These are phyloP conservation scores for Entomortierella beljakovae DNA, from an alignment of 192 early-diverging fungal genomes.

Conservation along the genomic window DNA sequence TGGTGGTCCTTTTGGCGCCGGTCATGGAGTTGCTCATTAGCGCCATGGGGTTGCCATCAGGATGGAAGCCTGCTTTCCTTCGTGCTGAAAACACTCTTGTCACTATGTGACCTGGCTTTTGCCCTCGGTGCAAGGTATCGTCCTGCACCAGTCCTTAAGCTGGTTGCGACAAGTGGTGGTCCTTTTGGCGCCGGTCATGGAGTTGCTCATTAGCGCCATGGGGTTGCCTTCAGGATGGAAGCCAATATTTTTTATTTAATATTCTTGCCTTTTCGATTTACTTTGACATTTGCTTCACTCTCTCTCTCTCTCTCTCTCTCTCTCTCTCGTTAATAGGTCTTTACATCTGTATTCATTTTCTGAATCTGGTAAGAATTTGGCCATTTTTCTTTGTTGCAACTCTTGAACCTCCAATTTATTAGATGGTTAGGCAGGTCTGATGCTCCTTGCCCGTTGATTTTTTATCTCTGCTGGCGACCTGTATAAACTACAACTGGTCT, in stretches of 20 bases:
- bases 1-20: constrained; percentile 25
- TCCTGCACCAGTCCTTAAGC: constrained; percentile 17
- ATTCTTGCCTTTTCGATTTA: too few species aligned
- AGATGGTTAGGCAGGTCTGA: too few species aligned
- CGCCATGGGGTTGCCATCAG: constrained; percentile 28
- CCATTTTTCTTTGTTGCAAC: too few species aligned
- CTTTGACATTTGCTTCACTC: too few species aligned
- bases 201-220: constrained; percentile 34
- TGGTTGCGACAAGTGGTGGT: constrained; percentile 31
- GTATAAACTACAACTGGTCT: too few species aligned
- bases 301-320: too few species aligned
- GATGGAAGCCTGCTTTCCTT: constrained; percentile 19
- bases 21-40: constrained; percentile 36
- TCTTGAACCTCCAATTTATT: too few species aligned
- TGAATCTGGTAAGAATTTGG: too few species aligned
- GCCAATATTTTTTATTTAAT: constrained; percentile 3
- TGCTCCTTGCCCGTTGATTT: too few species aligned
- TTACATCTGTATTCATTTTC: too few species aligned
- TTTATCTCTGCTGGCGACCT: too few species aligned
- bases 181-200: constrained; percentile 28
- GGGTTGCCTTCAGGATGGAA: constrained; percentile 27
- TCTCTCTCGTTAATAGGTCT: too few species aligned
- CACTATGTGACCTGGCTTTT: constrained; percentile 25
- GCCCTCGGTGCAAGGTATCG: constrained; percentile 12
- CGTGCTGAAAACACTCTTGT: constrained; percentile 30